A percentile compares a stretch with the other conserved stretches of the same genome.
These are phyloP conservation scores for Xerocomellus chrysenteron DNA, from an alignment of 768 basidiomycete species.

Conservation along the genomic window DNA sequence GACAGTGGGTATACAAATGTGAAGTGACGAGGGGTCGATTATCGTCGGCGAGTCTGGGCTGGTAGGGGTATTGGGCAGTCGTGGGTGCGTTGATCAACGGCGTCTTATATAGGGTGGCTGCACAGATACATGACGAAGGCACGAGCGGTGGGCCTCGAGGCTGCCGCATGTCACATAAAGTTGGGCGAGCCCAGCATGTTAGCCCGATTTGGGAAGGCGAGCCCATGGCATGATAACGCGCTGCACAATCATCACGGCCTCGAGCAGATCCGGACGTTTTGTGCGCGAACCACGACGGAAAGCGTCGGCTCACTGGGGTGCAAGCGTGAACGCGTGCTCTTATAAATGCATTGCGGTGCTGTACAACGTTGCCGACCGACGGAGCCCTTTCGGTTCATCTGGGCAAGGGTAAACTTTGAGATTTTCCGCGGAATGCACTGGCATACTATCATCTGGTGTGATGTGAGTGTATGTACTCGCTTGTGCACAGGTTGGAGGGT, in stretches of 20 bases:
- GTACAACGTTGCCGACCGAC: not conserved
- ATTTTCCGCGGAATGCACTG: not conserved
- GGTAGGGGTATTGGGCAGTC: constrained; percentile 21
- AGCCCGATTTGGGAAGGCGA: constrained; percentile 9
- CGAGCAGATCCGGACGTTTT: not conserved
- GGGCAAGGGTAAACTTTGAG: constrained; percentile 1
- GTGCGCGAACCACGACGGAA: not conserved
- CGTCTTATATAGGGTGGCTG: constrained; percentile 31
- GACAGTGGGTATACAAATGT: constrained; percentile 4
- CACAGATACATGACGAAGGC: constrained; percentile 23
- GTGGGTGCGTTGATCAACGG: constrained; percentile 25
- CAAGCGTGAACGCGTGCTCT: not conserved
- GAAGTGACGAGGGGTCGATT: constrained; percentile 15
- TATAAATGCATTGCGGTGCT: not conserved
- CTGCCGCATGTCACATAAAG: constrained; percentile 22
- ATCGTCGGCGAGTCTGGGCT: constrained; percentile 21
- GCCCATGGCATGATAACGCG: constrained; percentile 13
- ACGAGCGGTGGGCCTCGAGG: constrained; percentile 34
- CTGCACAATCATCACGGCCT: constrained; percentile 20
- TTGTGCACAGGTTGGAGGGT: not conserved
- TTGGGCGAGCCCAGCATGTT: constrained; percentile 17
- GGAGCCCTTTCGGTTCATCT: not conserved
- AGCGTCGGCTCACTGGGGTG: not conserved
- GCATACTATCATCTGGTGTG: not conserved
- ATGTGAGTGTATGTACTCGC: not conserved